Evolutionary conservation across 495 filamentous ascomycete species (phyloP).

Genomic region (Penicillium manginii): DNA sequence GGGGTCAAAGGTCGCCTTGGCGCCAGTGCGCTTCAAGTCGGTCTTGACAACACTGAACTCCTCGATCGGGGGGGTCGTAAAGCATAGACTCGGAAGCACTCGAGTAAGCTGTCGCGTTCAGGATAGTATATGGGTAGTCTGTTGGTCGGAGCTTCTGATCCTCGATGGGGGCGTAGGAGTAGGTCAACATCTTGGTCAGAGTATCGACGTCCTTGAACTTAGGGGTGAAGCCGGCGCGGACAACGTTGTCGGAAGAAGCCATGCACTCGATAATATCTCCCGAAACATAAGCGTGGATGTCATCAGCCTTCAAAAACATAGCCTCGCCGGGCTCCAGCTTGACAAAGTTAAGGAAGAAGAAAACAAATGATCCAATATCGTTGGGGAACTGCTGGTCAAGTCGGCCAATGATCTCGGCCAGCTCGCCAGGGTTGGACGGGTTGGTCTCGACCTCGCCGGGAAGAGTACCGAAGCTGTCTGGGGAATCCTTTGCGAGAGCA

Average conservation of each 20-base stretch:
- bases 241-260: constrained; percentile 96
- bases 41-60: constrained; percentile 92
- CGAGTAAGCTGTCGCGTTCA: constrained; percentile 78
- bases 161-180: constrained; percentile 88
- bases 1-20: constrained; percentile 83
- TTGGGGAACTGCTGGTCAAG: constrained; percentile 77
- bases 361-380: constrained; percentile 77
- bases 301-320: constrained; percentile 93
- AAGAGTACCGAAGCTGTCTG: constrained; percentile 45
- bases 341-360: constrained; percentile 84
- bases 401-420: constrained; percentile 75
- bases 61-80: constrained; percentile 93
- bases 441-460: constrained; percentile 40
- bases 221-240: constrained; percentile 94
- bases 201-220: constrained; percentile 97
- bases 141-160: constrained; percentile 89
- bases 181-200: constrained; percentile 90
- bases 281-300: constrained; percentile 94
- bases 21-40: constrained; percentile 66
- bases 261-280: constrained; percentile 99
- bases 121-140: constrained; percentile 80
- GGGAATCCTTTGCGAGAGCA: constrained; percentile 61
- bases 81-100: constrained; percentile 69
- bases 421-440: constrained; percentile 50
- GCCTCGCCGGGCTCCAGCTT: constrained; percentile 84